Evolutionary conservation across 1,284 basidiomycete species (phyloP).

Genomic region (Cyathus olla): DNA sequence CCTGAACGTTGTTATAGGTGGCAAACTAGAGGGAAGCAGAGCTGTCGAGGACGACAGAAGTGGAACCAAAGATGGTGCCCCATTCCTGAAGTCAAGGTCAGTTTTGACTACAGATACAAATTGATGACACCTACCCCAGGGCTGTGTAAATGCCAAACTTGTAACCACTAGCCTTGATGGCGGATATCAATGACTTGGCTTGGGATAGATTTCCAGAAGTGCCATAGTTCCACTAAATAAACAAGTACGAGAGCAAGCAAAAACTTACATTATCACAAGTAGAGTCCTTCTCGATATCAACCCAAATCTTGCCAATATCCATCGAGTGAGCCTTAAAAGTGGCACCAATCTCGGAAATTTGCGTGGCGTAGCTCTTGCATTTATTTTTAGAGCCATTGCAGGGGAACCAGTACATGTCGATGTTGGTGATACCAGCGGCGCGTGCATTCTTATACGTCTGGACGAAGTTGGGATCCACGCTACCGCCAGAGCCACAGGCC

Average conservation of each 20-base stretch:
- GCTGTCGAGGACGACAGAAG: constrained; percentile 22
- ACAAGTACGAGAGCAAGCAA: not conserved
- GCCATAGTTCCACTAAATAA: constrained; percentile 30
- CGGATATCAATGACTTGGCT: constrained; percentile 24
- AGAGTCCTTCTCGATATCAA: constrained; percentile 30
- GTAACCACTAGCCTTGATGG: constrained; percentile 28
- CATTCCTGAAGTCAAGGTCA: constrained; percentile 15
- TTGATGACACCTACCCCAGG: constrained; percentile 23
- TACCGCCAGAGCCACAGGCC: constrained; percentile 26
- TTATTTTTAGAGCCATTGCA: constrained; percentile 28
- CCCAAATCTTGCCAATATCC: constrained; percentile 31
- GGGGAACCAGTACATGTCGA: constrained; percentile 35
- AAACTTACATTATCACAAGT: constrained; percentile 28
- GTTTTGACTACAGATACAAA: not conserved
- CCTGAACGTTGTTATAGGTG: constrained; percentile 27
- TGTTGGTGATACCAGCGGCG: constrained; percentile 28
- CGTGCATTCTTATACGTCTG: constrained; percentile 29
- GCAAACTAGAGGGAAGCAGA: constrained; percentile 32
- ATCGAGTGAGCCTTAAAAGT: constrained; percentile 27
- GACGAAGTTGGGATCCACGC: constrained; percentile 35
- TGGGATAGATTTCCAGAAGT: constrained; percentile 26
- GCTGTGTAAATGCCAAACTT: constrained; percentile 30
- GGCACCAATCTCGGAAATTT: constrained; percentile 22
- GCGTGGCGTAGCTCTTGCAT: constrained; percentile 29
- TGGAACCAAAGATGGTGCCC: constrained; percentile 30